phyloP scores from a whole-genome alignment of 225 moss, liverwort and hornwort species.

The Sphagnum tenellum region DNA sequence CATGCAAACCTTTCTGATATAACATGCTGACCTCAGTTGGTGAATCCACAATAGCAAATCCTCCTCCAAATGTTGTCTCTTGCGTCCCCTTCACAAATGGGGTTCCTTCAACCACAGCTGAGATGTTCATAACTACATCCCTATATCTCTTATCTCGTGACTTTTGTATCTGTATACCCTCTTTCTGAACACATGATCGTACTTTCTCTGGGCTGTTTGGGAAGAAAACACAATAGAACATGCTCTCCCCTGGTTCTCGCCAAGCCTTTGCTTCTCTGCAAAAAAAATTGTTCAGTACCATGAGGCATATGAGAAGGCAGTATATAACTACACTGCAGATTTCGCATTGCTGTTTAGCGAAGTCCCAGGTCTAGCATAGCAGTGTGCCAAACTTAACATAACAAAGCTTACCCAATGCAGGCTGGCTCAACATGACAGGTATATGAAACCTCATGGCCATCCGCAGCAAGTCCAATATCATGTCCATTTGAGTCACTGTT shows the following conservation, averaged over 20 bases:
- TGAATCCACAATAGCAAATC: constrained; percentile 64
- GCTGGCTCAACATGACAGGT: constrained; percentile 68
- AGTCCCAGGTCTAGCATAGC: background rate
- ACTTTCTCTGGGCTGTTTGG: constrained; percentile 52
- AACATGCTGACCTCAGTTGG: constrained; percentile 31
- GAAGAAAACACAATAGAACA: constrained; percentile 68
- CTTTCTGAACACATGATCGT: constrained; percentile 40
- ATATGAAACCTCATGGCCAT: constrained; percentile 76
- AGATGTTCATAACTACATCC: constrained; percentile 50
- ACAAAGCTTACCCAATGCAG: constrained; percentile 56
- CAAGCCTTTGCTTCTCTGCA: constrained; percentile 71
- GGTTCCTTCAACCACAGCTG: constrained; percentile 50
- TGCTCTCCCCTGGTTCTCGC: constrained; percentile 64
- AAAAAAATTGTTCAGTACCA: background rate
- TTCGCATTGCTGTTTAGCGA: background rate
- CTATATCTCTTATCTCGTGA: constrained; percentile 34
- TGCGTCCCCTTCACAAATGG: constrained; percentile 37
- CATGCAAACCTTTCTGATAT: background rate
- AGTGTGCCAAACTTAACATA: too few species aligned
- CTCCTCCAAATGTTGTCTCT: constrained; percentile 54
- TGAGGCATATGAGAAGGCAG: too few species aligned
- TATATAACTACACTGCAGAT: too few species aligned
- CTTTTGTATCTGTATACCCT: constrained; percentile 15
- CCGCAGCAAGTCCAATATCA: constrained; percentile 65
- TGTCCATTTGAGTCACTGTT: constrained; percentile 59